These are phyloP conservation scores for Cladosporium oxysporum DNA, from an alignment of 2,329 filamentous ascomycete genomes.

Conservation along the genomic window DNA sequence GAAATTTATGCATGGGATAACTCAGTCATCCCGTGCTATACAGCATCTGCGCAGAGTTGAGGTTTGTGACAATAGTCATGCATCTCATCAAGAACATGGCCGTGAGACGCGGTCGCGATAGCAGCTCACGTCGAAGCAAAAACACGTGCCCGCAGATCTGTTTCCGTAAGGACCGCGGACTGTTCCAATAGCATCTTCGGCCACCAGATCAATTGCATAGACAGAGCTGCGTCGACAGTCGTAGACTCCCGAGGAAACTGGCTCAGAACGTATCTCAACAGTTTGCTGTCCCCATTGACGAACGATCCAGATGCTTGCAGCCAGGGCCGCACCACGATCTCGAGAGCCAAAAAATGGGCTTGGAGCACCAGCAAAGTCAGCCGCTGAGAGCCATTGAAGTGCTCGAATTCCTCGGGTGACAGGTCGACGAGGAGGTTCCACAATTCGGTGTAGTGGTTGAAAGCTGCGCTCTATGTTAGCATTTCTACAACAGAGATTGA, in stretches of 20 bases:
- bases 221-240: neutral
- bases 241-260: neutral
- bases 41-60: neutral
- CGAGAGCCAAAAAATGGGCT: slow-evolving; percentile 13
- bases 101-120: neutral
- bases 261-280: neutral
- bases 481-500: neutral
- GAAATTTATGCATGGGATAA: neutral
- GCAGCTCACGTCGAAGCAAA: neutral
- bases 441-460: slow-evolving; percentile 8
- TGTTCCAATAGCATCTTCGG: slow-evolving; percentile 8
- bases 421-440: slow-evolving; percentile 6
- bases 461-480: neutral
- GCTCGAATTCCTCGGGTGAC: slow-evolving; percentile 1
- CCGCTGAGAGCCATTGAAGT: slow-evolving; percentile 2
- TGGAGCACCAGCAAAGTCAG: neutral
- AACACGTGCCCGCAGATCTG: neutral
- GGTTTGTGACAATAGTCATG: neutral
- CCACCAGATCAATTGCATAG: slow-evolving; percentile 4
- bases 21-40: neutral
- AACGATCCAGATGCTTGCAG: slow-evolving; percentile 8
- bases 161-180: neutral
- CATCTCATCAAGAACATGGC: neutral
- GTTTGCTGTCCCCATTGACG: slow-evolving; percentile 2
- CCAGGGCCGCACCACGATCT: slow-evolving; percentile 8